Percentiles rank a stretch among this genome's conserved stretches.
Conservation (phyloP, 2,329 filamentous ascomycete genomes). For the Diaporthe batatas region DNA sequence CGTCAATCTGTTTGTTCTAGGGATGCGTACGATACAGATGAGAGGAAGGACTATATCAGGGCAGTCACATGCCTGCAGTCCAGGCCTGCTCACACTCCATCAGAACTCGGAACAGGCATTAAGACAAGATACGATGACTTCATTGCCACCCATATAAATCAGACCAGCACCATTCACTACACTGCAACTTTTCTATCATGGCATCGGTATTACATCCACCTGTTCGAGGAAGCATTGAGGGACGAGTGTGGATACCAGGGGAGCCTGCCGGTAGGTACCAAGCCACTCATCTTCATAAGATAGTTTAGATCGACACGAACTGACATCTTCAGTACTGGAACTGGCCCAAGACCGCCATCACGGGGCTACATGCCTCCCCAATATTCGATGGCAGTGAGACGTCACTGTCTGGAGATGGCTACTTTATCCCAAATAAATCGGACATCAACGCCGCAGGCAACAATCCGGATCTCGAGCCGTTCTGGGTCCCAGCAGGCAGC, state of each 20-base stretch:
- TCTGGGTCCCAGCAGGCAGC: conserved; percentile 54
- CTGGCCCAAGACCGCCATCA: conserved; percentile 59
- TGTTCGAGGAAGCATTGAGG: conserved; percentile 32
- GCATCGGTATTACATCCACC: conserved; percentile 34
- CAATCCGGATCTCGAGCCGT: conserved; percentile 44
- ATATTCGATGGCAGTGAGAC: conserved; percentile 58
- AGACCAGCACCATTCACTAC: conserved; percentile 35
- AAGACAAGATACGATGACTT: conserved; percentile 51
- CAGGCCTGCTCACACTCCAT: conserved; percentile 46
- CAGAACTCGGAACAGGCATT: conserved; percentile 48
- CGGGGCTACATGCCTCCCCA: conserved; percentile 59
- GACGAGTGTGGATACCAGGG: conserved; percentile 41
- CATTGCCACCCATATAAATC: conserved; percentile 45
- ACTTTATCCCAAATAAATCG: conserved; percentile 48
- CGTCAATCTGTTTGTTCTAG: not conserved
- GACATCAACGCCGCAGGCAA: conserved; percentile 45
- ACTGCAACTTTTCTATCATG: conserved; percentile 34
- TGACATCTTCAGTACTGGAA: conserved; percentile 55
- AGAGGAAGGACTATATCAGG: conserved; percentile 44
- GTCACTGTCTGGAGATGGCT: conserved; percentile 60
- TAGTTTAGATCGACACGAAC: not conserved
- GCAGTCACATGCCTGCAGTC: conserved; percentile 50
- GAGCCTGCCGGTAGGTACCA: conserved; percentile 39
- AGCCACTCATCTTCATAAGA: too few relatives aligned
- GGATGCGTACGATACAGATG: conserved; percentile 7